Percentiles rank a stretch among this genome's conserved stretches.
Evolutionary conservation across 768 basidiomycete genomes (phyloP).

Genomic region (Hortiboletus campestris): DNA sequence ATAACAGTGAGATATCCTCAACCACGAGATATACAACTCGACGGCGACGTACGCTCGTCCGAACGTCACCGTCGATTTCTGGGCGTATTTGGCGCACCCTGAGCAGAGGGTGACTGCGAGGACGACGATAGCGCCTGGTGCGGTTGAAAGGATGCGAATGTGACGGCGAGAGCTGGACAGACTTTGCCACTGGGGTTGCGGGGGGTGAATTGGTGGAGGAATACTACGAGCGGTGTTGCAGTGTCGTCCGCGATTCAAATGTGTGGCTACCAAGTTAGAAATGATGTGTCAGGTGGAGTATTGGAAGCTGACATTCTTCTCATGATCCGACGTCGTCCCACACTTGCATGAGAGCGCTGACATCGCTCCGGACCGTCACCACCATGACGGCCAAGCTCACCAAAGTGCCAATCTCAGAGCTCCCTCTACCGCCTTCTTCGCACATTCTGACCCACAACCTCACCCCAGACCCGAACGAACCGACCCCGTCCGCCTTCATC

Average conservation of each 20-base stretch:
- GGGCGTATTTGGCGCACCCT: slow-evolving; percentile 34
- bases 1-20: no score
- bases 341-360: slow-evolving; percentile 19
- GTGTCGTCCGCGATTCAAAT: no score
- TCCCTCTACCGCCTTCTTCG: slow-evolving; percentile 45
- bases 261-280: no score
- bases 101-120: slow-evolving; percentile 36
- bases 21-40: slow-evolving; percentile 49
- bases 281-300: no score
- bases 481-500: slow-evolving; percentile 51
- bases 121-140: slow-evolving; percentile 23
- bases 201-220: no score
- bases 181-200: no score
- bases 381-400: slow-evolving; percentile 19
- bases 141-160: no score
- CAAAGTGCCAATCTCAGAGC: slow-evolving; percentile 41
- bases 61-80: slow-evolving; percentile 45
- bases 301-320: no score
- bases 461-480: slow-evolving; percentile 60
- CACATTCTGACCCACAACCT: slow-evolving; percentile 44
- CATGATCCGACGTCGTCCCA: no score
- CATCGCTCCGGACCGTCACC: slow-evolving; percentile 4
- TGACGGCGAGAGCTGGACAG: no score
- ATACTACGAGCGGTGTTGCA: no score
- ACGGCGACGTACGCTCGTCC: slow-evolving; percentile 42